These are phyloP conservation scores for Yamadazyma friedrichii DNA, from an alignment of 1,139 yeast species.

Conservation along the genomic window DNA sequence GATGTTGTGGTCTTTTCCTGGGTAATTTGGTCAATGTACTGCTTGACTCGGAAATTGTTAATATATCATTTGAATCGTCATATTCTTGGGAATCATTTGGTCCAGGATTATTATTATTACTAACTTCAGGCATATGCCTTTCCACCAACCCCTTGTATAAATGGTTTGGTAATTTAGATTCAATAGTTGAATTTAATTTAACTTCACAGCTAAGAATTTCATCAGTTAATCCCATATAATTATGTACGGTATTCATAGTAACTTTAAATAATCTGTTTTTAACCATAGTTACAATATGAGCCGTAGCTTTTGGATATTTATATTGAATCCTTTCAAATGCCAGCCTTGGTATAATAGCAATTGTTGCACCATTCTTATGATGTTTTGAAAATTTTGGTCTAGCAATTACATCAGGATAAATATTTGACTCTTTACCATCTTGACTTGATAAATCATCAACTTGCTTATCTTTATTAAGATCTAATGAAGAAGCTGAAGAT, in stretches of 20 bases:
- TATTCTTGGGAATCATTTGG: background rate
- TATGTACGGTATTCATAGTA: constrained; percentile 86
- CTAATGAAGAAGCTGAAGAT: constrained; percentile 16
- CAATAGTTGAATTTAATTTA: constrained; percentile 52
- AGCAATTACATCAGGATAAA: constrained; percentile 42
- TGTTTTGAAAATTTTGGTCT: constrained; percentile 45
- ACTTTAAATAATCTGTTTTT: constrained; percentile 84
- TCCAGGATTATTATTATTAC: background rate
- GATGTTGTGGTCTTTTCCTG: constrained; percentile 9
- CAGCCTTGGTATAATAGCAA: constrained; percentile 86
- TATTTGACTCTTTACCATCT: background rate
- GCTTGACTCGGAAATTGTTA: constrained; percentile 1
- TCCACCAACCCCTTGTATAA: constrained; percentile 57
- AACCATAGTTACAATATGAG: constrained; percentile 93
- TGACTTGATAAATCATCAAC: background rate
- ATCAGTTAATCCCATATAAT: constrained; percentile 78
- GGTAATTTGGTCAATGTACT: constrained; percentile 7
- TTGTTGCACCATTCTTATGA: constrained; percentile 56
- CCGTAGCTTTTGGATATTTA: constrained; percentile 84
- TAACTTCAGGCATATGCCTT: constrained; percentile 17
- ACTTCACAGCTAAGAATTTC: constrained; percentile 81
- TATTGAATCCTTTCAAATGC: constrained; percentile 73
- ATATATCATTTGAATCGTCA: constrained; percentile 1
- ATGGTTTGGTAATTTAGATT: constrained; percentile 54
- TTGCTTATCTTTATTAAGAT: constrained; percentile 9